Evolutionary conservation across 805 yeast genomes (phyloP).

Genomic region (Ogataea neopini): DNA sequence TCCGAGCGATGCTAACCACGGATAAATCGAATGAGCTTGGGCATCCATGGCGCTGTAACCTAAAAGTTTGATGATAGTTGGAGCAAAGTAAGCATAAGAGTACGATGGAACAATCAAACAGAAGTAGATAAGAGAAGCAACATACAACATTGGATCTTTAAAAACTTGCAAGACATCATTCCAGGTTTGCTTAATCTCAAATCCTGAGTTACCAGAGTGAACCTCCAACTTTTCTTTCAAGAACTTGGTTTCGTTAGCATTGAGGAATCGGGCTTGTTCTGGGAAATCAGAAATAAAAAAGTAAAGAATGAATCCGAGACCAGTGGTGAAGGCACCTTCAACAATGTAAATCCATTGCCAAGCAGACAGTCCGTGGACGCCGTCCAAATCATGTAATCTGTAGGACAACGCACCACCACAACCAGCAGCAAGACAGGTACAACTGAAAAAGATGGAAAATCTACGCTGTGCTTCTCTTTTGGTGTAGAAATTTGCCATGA

Average conservation of each 20-base stretch:
- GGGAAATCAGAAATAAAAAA: conserved; percentile 72
- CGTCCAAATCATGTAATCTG: conserved; percentile 57
- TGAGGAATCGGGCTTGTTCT: conserved; percentile 59
- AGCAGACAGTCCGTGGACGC: conserved; percentile 41
- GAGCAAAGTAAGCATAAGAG: conserved; percentile 74
- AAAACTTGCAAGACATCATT: conserved; percentile 49
- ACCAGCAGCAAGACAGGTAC: conserved; percentile 76
- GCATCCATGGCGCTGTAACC: conserved; percentile 72
- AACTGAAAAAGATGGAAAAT: conserved; percentile 66
- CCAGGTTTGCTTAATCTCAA: conserved; percentile 46
- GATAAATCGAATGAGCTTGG: conserved; percentile 80
- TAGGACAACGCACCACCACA: conserved; percentile 76
- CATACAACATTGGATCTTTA: conserved; percentile 59
- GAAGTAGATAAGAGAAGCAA: conserved; percentile 62
- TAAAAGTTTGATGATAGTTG: conserved; percentile 60
- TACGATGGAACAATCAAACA: conserved; percentile 71
- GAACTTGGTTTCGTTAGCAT: conserved; percentile 51
- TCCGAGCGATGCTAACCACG: conserved; percentile 80
- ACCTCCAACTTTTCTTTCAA: conserved; percentile 59
- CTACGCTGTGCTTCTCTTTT: conserved; percentile 68
- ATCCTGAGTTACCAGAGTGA: conserved; percentile 52
- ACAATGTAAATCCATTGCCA: conserved; percentile 50
- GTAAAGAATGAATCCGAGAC: conserved; percentile 34
- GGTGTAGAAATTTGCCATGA: conserved; percentile 65
- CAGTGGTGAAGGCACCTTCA: conserved; percentile 39